Evolutionary conservation across 306 rosid genomes (phyloP).

Genomic region (Trifolium repens): DNA sequence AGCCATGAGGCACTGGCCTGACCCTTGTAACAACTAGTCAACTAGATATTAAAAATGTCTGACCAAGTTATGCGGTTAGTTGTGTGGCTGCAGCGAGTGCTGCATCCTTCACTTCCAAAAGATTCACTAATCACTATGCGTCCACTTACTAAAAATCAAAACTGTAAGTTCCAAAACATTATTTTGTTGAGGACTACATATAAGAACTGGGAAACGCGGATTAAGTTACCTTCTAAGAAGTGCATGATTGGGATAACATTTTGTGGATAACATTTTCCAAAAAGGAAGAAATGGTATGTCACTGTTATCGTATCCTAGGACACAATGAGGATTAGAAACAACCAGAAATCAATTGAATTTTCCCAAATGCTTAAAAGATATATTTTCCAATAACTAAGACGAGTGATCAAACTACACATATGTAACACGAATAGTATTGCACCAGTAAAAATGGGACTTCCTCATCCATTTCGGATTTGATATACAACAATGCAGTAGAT

Average conservation of each 20-base stretch:
- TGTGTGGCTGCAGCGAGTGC: neutral
- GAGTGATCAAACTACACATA: no score
- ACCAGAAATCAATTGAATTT: conserved; percentile 17
- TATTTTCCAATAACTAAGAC: no score
- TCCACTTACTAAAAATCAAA: conserved; percentile 23
- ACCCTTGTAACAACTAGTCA: neutral
- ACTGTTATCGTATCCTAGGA: neutral
- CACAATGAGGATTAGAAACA: neutral
- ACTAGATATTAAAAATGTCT: neutral
- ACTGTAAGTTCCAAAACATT: neutral
- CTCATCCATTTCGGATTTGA: no score
- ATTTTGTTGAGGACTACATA: neutral
- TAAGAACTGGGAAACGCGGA: neutral
- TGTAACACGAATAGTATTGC: no score
- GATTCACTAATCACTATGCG: neutral
- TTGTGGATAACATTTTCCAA: neutral
- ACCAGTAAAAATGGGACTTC: no score
- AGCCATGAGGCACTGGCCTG: neutral
- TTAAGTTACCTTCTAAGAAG: neutral
- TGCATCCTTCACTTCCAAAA: conserved; percentile 30
- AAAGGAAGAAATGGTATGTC: no score
- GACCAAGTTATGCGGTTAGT: neutral
- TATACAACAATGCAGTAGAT: no score
- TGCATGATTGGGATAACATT: neutral
- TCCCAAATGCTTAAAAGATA: no score